These are phyloP conservation scores for Peltaster fructicola DNA, from an alignment of 2,329 filamentous ascomycete species.

Conservation along the genomic window DNA sequence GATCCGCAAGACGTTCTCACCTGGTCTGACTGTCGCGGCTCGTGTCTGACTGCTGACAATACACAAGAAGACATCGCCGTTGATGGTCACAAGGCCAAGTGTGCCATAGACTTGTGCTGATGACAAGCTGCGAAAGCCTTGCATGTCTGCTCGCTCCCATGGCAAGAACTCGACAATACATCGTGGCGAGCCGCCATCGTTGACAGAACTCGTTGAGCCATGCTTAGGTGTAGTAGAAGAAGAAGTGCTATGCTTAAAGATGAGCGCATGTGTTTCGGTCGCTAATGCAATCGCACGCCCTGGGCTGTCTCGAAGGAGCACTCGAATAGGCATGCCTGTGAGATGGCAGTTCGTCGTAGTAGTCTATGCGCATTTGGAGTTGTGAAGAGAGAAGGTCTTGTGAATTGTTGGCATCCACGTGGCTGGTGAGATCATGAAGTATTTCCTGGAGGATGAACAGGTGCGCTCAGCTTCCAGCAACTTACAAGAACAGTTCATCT, in stretches of 20 bases:
- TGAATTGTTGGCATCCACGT: too few species aligned
- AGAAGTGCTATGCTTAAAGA: constrained; percentile 65
- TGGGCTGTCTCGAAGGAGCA: constrained; percentile 73
- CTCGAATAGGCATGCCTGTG: constrained; percentile 54
- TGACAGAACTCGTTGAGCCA: constrained; percentile 24
- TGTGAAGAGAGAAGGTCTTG: too few species aligned
- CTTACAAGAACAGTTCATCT: too few species aligned
- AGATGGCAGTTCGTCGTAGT: too few species aligned
- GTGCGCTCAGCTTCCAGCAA: too few species aligned
- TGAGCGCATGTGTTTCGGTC: constrained; percentile 60
- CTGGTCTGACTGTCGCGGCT: constrained; percentile 67
- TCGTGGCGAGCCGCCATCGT: constrained; percentile 30
- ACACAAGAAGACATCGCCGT: constrained; percentile 74
- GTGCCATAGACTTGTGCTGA: constrained; percentile 66
- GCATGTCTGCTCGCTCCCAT: constrained; percentile 45
- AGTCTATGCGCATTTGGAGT: too few species aligned
- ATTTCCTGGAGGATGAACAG: too few species aligned
- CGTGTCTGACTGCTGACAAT: constrained; percentile 65
- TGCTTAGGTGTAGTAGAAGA: constrained; percentile 45
- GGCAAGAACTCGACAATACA: constrained; percentile 82
- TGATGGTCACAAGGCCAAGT: constrained; percentile 68
- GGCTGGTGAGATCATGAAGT: too few species aligned
- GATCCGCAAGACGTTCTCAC: constrained; percentile 80
- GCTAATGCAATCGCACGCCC: constrained; percentile 76
- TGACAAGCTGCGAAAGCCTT: constrained; percentile 59